Evolutionary conservation across 1,284 basidiomycete species (phyloP).

Genomic region (Ganoderma lucidum): DNA sequence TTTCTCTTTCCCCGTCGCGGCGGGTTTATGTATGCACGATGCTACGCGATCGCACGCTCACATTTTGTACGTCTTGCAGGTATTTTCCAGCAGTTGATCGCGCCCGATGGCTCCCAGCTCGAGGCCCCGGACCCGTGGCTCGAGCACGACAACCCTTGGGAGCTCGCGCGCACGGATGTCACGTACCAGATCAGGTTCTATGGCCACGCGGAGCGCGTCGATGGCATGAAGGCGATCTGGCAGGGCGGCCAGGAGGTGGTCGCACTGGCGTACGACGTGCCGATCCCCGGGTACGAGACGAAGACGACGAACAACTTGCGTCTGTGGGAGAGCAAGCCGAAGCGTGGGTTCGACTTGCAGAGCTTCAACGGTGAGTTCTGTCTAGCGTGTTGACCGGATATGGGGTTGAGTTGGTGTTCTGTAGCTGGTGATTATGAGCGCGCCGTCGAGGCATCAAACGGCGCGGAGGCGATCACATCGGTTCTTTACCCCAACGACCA

Average conservation of each 20-base stretch:
- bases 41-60: not conserved
- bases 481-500: conserved; percentile 90
- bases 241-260: conserved; percentile 91
- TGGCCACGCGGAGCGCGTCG: conserved; percentile 76
- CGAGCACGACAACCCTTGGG: conserved; percentile 88
- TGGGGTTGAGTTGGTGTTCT: conserved; percentile 11
- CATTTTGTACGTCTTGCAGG: not conserved
- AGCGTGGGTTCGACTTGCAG: conserved; percentile 91
- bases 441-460: conserved; percentile 86
- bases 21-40: not conserved
- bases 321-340: conserved; percentile 88
- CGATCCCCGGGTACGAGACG: conserved; percentile 87
- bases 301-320: conserved; percentile 82
- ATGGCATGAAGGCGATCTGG: conserved; percentile 78
- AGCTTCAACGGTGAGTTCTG: conserved; percentile 81
- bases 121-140: conserved; percentile 96
- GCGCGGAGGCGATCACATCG: conserved; percentile 90
- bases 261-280: conserved; percentile 90
- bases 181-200: conserved; percentile 87
- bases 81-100: conserved; percentile 94
- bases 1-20: not conserved
- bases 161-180: conserved; percentile 87
- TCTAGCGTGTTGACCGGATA: not conserved
- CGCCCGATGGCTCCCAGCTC: conserved; percentile 82
- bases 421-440: conserved; percentile 89